A percentile compares a stretch with the other conserved stretches of the same genome.
phyloP scores from a whole-genome alignment of 371 early-diverging fungal genomes.

The Lichtheimia hyalospora region DNA sequence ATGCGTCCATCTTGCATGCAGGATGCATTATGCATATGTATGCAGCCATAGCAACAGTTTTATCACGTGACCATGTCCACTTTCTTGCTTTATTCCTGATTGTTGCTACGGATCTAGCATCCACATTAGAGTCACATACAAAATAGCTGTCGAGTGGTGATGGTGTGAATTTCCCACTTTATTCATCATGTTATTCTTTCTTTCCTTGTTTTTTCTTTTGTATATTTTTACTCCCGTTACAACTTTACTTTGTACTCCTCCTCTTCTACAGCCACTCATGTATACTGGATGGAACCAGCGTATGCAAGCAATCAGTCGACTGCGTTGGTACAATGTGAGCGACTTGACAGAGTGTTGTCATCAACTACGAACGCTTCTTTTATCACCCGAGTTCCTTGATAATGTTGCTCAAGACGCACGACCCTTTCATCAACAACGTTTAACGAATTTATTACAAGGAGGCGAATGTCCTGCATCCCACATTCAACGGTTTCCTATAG shows the following conservation, averaged over 20 bases:
- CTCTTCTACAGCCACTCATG: neutral
- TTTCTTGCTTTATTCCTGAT: too few relatives aligned
- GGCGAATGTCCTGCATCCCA: neutral
- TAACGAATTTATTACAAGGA: neutral
- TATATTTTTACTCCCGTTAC: too few relatives aligned
- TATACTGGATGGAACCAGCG: neutral
- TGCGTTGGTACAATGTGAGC: neutral
- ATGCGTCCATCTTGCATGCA: too few relatives aligned
- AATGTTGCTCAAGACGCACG: neutral
- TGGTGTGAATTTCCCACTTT: too few relatives aligned
- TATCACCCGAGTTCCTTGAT: neutral
- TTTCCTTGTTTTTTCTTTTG: too few relatives aligned
- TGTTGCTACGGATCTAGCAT: too few relatives aligned
- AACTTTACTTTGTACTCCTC: neutral
- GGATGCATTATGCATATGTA: too few relatives aligned
- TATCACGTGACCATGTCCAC: too few relatives aligned
- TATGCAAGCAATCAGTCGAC: neutral
- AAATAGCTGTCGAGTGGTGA: too few relatives aligned
- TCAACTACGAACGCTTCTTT: neutral
- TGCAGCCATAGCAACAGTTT: too few relatives aligned
- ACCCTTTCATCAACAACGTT: neutral
- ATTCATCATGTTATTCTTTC: too few relatives aligned
- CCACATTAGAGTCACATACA: too few relatives aligned
- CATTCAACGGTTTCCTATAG: neutral
- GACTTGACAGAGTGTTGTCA: neutral